Conservation (phyloP, 148 eudicot genomes). For the Tetragonia tetragonoides region DNA sequence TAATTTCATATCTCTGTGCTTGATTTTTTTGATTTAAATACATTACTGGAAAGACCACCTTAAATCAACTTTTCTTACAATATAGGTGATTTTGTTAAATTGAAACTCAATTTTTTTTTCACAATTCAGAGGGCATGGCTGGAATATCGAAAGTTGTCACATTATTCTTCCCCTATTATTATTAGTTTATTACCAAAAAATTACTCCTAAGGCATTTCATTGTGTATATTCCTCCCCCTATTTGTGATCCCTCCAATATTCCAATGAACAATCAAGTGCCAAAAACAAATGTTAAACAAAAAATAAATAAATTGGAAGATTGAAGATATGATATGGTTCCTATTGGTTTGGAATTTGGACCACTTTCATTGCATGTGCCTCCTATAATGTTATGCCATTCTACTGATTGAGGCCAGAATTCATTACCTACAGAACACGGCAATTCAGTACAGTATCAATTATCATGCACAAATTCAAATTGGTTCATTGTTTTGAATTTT, state of each 20-base stretch:
- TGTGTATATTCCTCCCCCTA: background rate
- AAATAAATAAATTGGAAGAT: background rate
- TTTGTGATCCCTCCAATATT: background rate
- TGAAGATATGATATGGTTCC: background rate
- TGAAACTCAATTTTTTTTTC: no score
- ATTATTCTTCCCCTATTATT: no score
- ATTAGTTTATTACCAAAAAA: no score
- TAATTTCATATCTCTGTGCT: no score
- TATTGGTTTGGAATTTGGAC: background rate
- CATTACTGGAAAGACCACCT: no score
- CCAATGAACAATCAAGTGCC: background rate
- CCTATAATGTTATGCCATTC: background rate
- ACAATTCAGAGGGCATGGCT: no score
- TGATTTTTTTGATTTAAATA: no score
- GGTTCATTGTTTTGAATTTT: background rate
- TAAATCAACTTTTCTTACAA: no score
- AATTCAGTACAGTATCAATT: background rate
- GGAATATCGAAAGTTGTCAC: no score
- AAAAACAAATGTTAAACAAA: background rate
- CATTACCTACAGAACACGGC: no score
- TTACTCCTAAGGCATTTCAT: background rate
- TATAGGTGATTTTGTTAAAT: no score
- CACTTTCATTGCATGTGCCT: background rate
- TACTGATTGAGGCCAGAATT: background rate
- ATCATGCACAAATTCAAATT: background rate